These are phyloP conservation scores for Dictyostelium purpureum DNA, from an alignment of 78 protist species.

Conservation along the genomic window DNA sequence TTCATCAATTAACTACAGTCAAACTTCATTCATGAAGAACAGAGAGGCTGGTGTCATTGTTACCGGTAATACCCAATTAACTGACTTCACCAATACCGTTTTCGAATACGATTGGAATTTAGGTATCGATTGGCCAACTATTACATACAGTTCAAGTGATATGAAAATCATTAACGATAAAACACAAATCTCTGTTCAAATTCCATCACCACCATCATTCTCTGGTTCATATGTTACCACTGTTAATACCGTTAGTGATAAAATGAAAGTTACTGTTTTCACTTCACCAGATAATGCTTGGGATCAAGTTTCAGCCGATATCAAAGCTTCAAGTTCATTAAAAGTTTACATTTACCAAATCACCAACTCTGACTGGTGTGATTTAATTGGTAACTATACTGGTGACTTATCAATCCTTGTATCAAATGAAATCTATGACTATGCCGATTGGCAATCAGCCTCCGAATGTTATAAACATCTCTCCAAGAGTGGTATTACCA, in stretches of 20 bases:
- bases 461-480: conserved; percentile 58
- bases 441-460: conserved; percentile 62
- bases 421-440: conserved; percentile 54
- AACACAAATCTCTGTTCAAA: background rate
- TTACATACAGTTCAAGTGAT: conserved; percentile 31
- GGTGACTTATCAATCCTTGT: conserved; percentile 66
- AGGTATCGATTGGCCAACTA: conserved; percentile 40
- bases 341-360: conserved; percentile 79
- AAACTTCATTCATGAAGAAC: conserved; percentile 81
- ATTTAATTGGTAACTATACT: conserved; percentile 45
- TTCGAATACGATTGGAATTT: conserved; percentile 74
- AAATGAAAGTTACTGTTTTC: conserved; percentile 12
- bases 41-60: conserved; percentile 83
- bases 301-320: conserved; percentile 15
- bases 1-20: conserved; percentile 79
- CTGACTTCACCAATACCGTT: conserved; percentile 8
- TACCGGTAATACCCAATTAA: background rate
- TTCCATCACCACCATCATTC: conserved; percentile 58
- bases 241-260: background rate
- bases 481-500: conserved; percentile 21
- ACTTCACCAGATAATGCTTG: conserved; percentile 83
- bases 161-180: conserved; percentile 63
- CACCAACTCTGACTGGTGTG: conserved; percentile 72
- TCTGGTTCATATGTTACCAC: conserved; percentile 43
- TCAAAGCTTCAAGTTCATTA: conserved; percentile 18